Evolutionary conservation across 352 stramenopile genomes (phyloP).

Genomic region (Globisporangium spiculum): DNA sequence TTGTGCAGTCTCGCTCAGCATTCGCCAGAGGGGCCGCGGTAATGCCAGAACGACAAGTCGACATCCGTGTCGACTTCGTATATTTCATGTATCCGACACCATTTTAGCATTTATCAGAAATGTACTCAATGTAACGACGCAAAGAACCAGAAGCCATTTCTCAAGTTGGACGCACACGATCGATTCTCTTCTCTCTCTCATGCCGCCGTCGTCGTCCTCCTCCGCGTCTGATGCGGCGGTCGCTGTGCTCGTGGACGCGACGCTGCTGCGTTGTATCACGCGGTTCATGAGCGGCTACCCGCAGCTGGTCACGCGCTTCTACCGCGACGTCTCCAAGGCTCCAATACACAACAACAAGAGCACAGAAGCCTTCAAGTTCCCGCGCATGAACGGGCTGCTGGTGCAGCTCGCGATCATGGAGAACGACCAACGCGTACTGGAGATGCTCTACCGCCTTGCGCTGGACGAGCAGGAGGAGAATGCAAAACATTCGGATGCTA

Average conservation of each 20-base stretch:
- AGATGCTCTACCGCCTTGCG: neutral
- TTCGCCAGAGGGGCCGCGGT: neutral
- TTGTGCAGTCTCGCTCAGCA: neutral
- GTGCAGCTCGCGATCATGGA: neutral
- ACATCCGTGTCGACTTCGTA: no score
- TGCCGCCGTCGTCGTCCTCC: neutral
- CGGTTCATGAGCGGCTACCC: neutral
- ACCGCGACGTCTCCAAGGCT: neutral
- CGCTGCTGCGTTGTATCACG: neutral
- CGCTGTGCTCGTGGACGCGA: neutral
- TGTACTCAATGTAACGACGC: no score
- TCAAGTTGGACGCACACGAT: no score
- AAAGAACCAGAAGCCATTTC: no score
- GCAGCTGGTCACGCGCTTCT: neutral
- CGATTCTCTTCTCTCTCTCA: no score
- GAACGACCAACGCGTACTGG: neutral
- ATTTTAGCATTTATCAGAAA: no score
- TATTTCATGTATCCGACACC: no score
- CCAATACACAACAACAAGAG: neutral
- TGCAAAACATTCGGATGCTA: neutral
- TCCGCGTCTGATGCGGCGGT: neutral
- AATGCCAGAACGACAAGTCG: neutral
- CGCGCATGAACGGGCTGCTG: neutral
- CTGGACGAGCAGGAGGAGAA: neutral
- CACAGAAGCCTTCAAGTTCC: neutral